Conservation (phyloP, 2,329 filamentous ascomycete species). For the Alternaria solani region DNA sequence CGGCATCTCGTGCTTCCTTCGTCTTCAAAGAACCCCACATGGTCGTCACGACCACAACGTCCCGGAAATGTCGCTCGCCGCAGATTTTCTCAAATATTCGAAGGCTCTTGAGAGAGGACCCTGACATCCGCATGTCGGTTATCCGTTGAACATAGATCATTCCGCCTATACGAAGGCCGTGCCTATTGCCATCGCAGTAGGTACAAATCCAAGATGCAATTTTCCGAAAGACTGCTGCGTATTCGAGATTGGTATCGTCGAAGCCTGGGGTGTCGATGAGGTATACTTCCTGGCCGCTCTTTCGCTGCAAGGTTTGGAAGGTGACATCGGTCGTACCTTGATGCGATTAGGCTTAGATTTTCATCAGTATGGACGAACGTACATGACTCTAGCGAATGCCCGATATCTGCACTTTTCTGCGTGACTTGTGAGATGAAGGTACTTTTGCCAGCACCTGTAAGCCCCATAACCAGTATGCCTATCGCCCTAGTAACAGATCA, state of each 20-base stretch:
- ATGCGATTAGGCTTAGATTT: background rate
- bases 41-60: constrained; percentile 55
- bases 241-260: constrained; percentile 54
- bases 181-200: constrained; percentile 23
- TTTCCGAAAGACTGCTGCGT: constrained; percentile 53
- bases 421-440: constrained; percentile 44
- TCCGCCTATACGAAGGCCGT: constrained; percentile 44
- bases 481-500: constrained; percentile 4
- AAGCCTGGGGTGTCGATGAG: constrained; percentile 61
- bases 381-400: constrained; percentile 35
- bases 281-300: background rate
- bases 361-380: constrained; percentile 12
- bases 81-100: constrained; percentile 57
- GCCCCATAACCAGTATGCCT: constrained; percentile 52
- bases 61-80: constrained; percentile 52
- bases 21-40: constrained; percentile 47
- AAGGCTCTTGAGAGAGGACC: constrained; percentile 53
- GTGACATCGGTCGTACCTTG: constrained; percentile 17
- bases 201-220: constrained; percentile 54
- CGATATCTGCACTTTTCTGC: constrained; percentile 29
- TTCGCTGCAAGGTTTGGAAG: constrained; percentile 1
- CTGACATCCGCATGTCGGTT: constrained; percentile 52
- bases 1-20: constrained; percentile 3
- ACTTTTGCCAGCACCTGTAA: constrained; percentile 54
- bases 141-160: constrained; percentile 60